Evolutionary conservation across 1,139 yeast species (phyloP), one percentile per base, ranked within the genome.

Genomic region (Magnusiomyces suaveolens): DNA sequence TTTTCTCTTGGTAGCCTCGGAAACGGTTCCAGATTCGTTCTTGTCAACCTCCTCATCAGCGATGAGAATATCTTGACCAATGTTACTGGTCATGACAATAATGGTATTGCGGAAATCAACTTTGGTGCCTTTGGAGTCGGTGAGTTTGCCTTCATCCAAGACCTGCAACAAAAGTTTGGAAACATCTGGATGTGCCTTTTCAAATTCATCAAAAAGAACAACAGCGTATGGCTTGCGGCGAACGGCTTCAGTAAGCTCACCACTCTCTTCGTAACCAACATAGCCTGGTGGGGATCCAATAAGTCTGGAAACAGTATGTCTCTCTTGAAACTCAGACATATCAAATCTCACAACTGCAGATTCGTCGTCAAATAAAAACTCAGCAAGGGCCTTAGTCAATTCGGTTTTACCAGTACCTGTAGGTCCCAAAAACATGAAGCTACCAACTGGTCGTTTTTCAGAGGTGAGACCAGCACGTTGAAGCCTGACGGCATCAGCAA

Each of bases 371-470:
- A 92, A 92, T 62, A 92, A 72, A 63, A 92, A 92, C 63, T 88
- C 89, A 1, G 97, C 96, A 57, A 92, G 77, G 0, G 94, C 82
- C 69, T 92, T 92, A 6, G 97, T 89, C 54, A 92, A 76, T 68
- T 90, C 97, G 0, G 98, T 92, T 70, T 92, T 92, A 72, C 98
- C 98, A 0, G 97, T 90, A 72, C 98, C 98, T 0, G 97, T 90
- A 46, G 97, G 97, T 21, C 98, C 98, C 61, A 92, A 75, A 69
- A 92, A 92, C 84, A 92, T 84, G 69, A 92, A 92, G 55, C 95
- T 86, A 1, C 97, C 97, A 64, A 90, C 90, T 2, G 98, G 98
- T 58, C 97, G 79, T 69, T 86, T 86, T 59, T 88, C 96, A 67
- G 87, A 85, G 2, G 97, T 90, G 56, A 92, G 78, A 0, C 98